Evolutionary conservation across 1,284 basidiomycete genomes (phyloP).

Genomic region (Naganishia sp.): DNA sequence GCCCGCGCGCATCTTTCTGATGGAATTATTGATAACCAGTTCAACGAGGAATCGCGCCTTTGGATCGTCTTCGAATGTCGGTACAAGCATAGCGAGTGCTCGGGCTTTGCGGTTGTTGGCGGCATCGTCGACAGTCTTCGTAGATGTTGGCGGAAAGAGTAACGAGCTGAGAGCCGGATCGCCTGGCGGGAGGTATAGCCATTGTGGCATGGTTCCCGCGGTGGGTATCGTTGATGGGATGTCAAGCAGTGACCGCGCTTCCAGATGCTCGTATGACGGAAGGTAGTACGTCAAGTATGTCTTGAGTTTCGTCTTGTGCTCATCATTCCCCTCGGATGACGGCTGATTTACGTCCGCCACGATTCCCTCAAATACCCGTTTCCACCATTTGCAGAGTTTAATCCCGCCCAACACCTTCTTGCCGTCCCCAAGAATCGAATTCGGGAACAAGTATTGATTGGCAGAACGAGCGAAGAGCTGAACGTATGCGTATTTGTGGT

Average conservation of each 20-base stretch:
- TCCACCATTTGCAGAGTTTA: slow-evolving; percentile 91
- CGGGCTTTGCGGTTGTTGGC: neutral
- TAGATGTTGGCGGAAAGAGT: slow-evolving; percentile 24
- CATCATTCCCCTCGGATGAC: slow-evolving; percentile 8
- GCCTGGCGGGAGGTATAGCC: slow-evolving; percentile 45
- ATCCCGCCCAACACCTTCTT: slow-evolving; percentile 80
- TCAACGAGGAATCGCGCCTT: slow-evolving; percentile 89
- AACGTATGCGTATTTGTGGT: slow-evolving; percentile 61
- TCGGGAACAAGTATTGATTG: slow-evolving; percentile 89
- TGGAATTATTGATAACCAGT: slow-evolving; percentile 58
- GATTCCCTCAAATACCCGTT: slow-evolving; percentile 65
- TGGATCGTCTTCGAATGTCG: slow-evolving; percentile 88
- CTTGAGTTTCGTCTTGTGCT: slow-evolving; percentile 45
- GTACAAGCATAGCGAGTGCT: slow-evolving; percentile 69
- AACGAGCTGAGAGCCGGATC: slow-evolving; percentile 30
- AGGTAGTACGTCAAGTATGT: slow-evolving; percentile 60
- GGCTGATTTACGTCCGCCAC: slow-evolving; percentile 55
- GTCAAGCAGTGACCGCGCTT: slow-evolving; percentile 67
- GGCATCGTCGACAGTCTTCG: neutral
- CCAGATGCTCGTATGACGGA: slow-evolving; percentile 69
- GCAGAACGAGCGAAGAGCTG: slow-evolving; percentile 92
- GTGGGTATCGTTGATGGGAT: slow-evolving; percentile 4
- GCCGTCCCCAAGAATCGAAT: slow-evolving; percentile 68
- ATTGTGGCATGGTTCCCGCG: slow-evolving; percentile 48
- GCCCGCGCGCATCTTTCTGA: slow-evolving; percentile 56